phyloP scores from a whole-genome alignment of 345 rosid species.

The Combretum micranthum region DNA sequence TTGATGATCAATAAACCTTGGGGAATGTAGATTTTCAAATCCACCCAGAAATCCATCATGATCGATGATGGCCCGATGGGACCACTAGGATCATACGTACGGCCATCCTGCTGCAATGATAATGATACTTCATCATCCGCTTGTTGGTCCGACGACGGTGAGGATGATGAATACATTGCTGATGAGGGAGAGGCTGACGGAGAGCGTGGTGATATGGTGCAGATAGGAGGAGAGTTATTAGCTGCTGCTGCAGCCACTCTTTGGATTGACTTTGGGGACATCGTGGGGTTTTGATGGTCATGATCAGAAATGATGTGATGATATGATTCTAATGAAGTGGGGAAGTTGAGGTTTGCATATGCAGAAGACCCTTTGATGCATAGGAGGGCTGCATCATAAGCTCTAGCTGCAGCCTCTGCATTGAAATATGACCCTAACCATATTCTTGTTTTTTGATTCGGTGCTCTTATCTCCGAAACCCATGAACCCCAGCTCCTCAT shows the following conservation, averaged over 20 bases:
- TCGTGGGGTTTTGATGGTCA: slow-evolving; percentile 25
- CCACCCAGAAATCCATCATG: slow-evolving; percentile 38
- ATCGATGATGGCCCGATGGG: slow-evolving; percentile 16
- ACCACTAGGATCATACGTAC: slow-evolving; percentile 18
- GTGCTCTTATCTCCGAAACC: slow-evolving; percentile 97
- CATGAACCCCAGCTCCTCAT: slow-evolving; percentile 99
- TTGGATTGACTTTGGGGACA: slow-evolving; percentile 92
- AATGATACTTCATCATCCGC: slow-evolving; percentile 43
- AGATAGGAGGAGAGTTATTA: slow-evolving; percentile 10
- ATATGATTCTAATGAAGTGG: slow-evolving; percentile 28
- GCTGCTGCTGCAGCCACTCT: slow-evolving; percentile 82
- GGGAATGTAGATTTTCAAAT: slow-evolving; percentile 42
- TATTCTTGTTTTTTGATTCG: slow-evolving; percentile 88
- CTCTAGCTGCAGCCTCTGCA: slow-evolving; percentile 93
- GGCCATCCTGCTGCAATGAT: background rate
- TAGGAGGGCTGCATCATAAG: slow-evolving; percentile 92
- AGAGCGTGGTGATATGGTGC: slow-evolving; percentile 11
- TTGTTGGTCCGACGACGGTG: slow-evolving; percentile 30
- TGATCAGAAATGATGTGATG: slow-evolving; percentile 17
- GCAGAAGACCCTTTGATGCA: slow-evolving; percentile 84
- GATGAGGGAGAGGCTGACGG: slow-evolving; percentile 15
- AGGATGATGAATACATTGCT: slow-evolving; percentile 30
- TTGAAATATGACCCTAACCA: slow-evolving; percentile 98
- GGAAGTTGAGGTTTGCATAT: slow-evolving; percentile 67
- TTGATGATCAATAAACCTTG: slow-evolving; percentile 46